Base-by-base conservation (phyloP, 345 rosid genomes). In the Lepidium didymum region DNA sequence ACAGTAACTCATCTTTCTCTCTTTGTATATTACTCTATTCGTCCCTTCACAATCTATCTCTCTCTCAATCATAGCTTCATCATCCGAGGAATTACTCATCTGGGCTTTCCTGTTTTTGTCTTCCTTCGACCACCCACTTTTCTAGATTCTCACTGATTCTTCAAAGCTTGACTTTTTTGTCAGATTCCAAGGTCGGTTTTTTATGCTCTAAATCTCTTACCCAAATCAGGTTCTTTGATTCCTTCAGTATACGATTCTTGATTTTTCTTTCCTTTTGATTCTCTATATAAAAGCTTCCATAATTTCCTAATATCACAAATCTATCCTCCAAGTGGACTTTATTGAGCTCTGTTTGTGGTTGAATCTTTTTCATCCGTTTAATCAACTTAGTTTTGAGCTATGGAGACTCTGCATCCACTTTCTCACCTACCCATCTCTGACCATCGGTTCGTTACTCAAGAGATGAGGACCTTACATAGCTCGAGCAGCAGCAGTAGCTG, bases 351-450 rank as follows among this genome's bases (percentile, higher is more conserved):
- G 16, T 47, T 70, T 46, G 68, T 64, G 70, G 56, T 34, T 41
- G 0, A 33, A 36, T 53, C 56, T 41, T 53, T 36, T 52, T 64
- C 8, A 23, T 36, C 3, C 21, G 2, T 10, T 9, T 35, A 42
- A 34, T 15, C 44, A 4, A 4, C 0, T 18, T 36, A 45, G 6
- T 29, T 16, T 9, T 9, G 6, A 57, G 69, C 53, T 52, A 88
- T 90, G 92, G 94, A 90, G 70, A 76, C 85, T 67, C 72, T 86
- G 35, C 75, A 77, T 58, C 86, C 87, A 57, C 60, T 74, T 36
- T 75, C 78, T 25, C 65, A 70, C 56, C 64, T 77, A 23, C 56
- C 85, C 3, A 60, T 56, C 45, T 58, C 84, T 7, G 49, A 65
- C 47, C 71, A 81, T n/a, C 73, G 68, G 37, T 67, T 67, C 75